A percentile compares a stretch with the other conserved stretches of the same genome.
Conservation (phyloP, 257 asterid genomes). For the Cynanchum wilfordii region DNA sequence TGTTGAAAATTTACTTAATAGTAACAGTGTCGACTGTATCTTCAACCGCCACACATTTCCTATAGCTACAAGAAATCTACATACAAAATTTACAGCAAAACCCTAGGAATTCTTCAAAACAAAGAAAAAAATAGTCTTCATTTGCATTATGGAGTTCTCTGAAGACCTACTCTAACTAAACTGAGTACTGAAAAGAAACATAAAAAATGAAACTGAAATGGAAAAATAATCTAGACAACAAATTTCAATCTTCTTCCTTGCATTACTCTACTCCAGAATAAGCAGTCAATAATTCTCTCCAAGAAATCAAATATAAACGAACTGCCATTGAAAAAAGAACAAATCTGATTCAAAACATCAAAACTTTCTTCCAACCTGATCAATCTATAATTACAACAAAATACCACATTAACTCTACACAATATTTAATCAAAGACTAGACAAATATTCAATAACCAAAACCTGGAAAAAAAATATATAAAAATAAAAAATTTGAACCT, state of each 20-base stretch:
- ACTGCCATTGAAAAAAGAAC: too few relatives aligned
- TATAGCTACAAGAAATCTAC: not conserved
- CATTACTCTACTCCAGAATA: not conserved
- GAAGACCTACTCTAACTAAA: not conserved
- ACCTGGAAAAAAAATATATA: not conserved
- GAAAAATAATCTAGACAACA: not conserved
- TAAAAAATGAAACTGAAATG: not conserved
- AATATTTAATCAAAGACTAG: not conserved
- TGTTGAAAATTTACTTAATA: not conserved
- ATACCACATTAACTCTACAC: not conserved
- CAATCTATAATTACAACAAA: constrained; percentile 2
- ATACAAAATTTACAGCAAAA: not conserved
- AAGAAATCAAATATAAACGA: not conserved
- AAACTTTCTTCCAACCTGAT: not conserved
- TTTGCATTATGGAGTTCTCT: not conserved
- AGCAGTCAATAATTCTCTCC: not conserved
- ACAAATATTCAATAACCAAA: not conserved
- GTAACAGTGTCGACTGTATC: not conserved
- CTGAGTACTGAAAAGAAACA: not conserved
- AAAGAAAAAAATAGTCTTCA: not conserved
- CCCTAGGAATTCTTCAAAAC: not conserved
- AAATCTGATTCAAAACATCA: not conserved
- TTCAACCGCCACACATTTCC: not conserved
- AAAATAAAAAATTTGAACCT: constrained; percentile 40
- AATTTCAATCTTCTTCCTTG: not conserved